Evolutionary conservation across 495 filamentous ascomycete species (phyloP), one percentile per base, ranked within the genome.

Genomic region (Delitschia confertaspora): DNA sequence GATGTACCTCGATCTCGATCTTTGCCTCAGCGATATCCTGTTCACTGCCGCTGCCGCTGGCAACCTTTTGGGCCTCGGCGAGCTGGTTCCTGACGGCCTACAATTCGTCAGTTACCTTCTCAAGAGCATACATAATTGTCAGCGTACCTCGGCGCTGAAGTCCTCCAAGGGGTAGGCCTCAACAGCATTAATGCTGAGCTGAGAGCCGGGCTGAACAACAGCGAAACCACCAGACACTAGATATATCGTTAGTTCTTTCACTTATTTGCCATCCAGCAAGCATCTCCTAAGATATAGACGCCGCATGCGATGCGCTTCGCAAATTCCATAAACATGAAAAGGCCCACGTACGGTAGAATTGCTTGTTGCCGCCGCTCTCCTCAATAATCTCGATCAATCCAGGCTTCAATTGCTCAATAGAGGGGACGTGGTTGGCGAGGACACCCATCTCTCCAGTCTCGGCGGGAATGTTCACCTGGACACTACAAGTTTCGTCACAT

Each of bases 391-490:
- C 91, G 53, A 99, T 75, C 49, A 96, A 68, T 57, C 91, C 91
- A 37, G 91, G 88, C 75, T 88, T 93, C 64, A 99, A 75, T 74
- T 99, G 91, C 75, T 99, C 91, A 59, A 99, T 95, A 36, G 91
- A 88, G 33, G 91, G 89, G 54, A 99, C 93, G 78, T 99, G 91
- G 73, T 89, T 88, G 65, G 91, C 91, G 57, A 99, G 83, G 53
- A 99, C 76, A 81, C 91, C 91, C 91, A 99, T 99, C 59, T 95
- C 93, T 59, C 91, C 91, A 39, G 88, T 88, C 70, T 93, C 91
- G 62, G 91, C 89, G 64, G 93, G 81, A 58, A 99, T 77, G 78
- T 99, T 99, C 73, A 99, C 93, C 72, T 99, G 91, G 59, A 95
- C 81, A 62, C 77, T 95, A 68, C 69, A 53, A 21, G 4, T 9